phyloP scores from a whole-genome alignment of 805 yeast genomes.

The Saccharomycopsis sp. region DNA sequence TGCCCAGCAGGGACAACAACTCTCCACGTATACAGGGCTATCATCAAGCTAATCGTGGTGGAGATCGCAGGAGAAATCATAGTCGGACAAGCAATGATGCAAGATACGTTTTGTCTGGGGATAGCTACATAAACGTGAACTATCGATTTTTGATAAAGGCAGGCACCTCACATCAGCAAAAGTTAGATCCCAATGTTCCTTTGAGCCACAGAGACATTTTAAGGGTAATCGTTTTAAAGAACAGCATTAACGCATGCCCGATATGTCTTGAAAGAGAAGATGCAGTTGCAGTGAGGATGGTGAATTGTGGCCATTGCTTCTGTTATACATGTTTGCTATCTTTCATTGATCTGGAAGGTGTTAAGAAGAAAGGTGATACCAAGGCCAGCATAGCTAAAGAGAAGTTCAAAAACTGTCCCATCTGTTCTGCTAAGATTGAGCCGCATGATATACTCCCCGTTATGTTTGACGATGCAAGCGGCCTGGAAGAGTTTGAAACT shows the following conservation, averaged over 20 bases:
- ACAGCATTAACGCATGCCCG: constrained; percentile 77
- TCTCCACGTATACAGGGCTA: constrained; percentile 2
- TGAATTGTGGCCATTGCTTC: constrained; percentile 86
- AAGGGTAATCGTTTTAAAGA: constrained; percentile 68
- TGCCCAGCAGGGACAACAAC: constrained; percentile 32
- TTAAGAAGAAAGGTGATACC: constrained; percentile 7
- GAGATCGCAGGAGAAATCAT: no score
- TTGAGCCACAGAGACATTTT: constrained; percentile 52
- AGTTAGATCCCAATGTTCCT: constrained; percentile 67
- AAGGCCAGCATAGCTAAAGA: constrained; percentile 24
- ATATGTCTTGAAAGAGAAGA: constrained; percentile 81
- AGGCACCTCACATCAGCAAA: constrained; percentile 47
- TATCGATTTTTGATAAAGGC: constrained; percentile 76
- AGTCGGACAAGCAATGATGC: not conserved
- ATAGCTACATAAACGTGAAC: constrained; percentile 70
- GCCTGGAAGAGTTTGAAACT: constrained; percentile 43
- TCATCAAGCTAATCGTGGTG: no score
- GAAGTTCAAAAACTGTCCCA: constrained; percentile 66
- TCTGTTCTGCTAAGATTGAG: constrained; percentile 55
- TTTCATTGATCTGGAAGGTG: constrained; percentile 46
- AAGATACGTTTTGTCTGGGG: constrained; percentile 38
- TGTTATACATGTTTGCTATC: constrained; percentile 77
- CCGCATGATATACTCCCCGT: constrained; percentile 61
- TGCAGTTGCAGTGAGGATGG: constrained; percentile 85
- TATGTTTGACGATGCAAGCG: constrained; percentile 30